Conservation (phyloP, 768 basidiomycete genomes). For the Leucosporidium yakuticum region DNA sequence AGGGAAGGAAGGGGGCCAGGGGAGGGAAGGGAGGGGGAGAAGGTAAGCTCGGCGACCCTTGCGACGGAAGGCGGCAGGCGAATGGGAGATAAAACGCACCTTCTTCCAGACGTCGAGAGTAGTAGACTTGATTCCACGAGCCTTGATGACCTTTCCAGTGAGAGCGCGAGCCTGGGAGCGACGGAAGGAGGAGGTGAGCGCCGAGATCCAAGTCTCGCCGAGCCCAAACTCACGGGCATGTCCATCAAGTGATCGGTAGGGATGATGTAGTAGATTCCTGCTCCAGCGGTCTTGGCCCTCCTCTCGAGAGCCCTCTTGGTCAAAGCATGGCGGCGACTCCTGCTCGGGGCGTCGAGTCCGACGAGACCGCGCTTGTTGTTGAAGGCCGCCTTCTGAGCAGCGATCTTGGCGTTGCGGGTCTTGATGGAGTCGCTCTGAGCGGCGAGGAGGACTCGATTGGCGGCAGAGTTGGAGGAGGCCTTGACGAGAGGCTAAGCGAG, state of each 20-base stretch:
- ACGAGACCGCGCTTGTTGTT: conserved; percentile 1
- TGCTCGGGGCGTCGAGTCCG: neutral
- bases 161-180: neutral
- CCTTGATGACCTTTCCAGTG: conserved; percentile 15
- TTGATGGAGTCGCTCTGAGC: conserved; percentile 27
- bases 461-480: conserved; percentile 3
- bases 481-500: too few relatives aligned
- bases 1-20: too few relatives aligned
- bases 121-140: conserved; percentile 14
- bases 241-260: conserved; percentile 28
- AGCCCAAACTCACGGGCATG: neutral
- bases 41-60: too few relatives aligned
- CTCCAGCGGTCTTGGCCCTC: conserved; percentile 4
- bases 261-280: conserved; percentile 20
- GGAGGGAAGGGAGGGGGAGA: too few relatives aligned
- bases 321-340: neutral
- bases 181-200: neutral
- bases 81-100: neutral
- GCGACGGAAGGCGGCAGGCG: too few relatives aligned
- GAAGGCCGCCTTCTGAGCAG: conserved; percentile 26
- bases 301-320: conserved; percentile 7
- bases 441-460: conserved; percentile 30
- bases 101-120: conserved; percentile 16
- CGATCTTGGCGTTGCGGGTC: conserved; percentile 31
- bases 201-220: neutral